These are phyloP conservation scores for Senna siamea DNA, from an alignment of 306 rosid species.

Conservation along the genomic window DNA sequence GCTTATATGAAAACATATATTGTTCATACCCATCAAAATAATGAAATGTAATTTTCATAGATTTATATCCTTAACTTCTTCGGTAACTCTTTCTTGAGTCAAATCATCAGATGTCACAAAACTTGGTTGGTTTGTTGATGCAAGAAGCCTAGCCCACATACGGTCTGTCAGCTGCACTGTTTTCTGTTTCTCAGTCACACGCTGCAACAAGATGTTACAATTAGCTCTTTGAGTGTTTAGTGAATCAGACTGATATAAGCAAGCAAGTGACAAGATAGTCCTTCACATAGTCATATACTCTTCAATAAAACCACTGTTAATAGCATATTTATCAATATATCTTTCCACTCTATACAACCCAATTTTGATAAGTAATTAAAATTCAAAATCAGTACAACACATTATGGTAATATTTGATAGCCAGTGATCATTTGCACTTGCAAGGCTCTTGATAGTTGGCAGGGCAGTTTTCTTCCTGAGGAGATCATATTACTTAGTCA, in stretches of 20 bases:
- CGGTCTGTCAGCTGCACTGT: slow-evolving; percentile 70
- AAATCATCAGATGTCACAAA: slow-evolving; percentile 48
- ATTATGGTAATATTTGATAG: background rate
- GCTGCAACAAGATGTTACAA: slow-evolving; percentile 56
- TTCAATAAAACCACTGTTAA: background rate
- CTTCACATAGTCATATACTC: background rate
- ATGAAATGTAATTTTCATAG: slow-evolving; percentile 31
- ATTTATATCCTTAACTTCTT: slow-evolving; percentile 39
- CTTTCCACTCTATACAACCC: background rate
- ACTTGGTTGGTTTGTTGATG: slow-evolving; percentile 92
- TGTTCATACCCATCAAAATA: slow-evolving; percentile 29
- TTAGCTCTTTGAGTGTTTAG: slow-evolving; percentile 25
- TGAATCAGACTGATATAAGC: background rate
- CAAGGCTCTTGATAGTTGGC: background rate
- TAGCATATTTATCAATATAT: background rate
- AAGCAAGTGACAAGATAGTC: background rate
- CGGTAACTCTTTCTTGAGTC: slow-evolving; percentile 40
- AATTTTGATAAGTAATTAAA: background rate
- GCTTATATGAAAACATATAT: background rate
- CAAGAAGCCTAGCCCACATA: slow-evolving; percentile 98
- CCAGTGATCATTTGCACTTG: background rate
- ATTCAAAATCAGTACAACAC: background rate
- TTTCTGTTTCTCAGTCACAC: slow-evolving; percentile 77
- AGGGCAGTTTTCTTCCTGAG: too few species aligned
- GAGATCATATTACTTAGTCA: too few species aligned